Evolutionary conservation across 108 stramenopile genomes (phyloP).

Genomic region (Skeletonema tropicum): DNA sequence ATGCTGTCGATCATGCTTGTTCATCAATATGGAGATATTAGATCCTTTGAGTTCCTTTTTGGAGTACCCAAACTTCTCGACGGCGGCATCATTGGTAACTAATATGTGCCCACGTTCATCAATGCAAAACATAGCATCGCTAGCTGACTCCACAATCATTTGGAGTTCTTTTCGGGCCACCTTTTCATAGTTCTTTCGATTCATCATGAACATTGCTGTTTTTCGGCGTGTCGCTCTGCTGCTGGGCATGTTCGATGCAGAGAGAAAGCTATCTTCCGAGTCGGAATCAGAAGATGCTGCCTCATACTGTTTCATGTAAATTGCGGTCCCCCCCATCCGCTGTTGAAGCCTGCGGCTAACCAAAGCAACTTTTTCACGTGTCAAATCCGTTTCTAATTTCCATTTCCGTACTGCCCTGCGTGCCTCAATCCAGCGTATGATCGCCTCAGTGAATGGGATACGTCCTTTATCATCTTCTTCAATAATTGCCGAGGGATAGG

Average conservation of each 20-base stretch:
- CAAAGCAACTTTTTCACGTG: constrained; percentile 6
- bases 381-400: constrained; percentile 11
- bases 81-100: constrained; percentile 31
- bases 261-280: not conserved
- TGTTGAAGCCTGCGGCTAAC: constrained; percentile 3
- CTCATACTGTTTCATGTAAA: not conserved
- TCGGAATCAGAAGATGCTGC: constrained; percentile 3
- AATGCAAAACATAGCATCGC: constrained; percentile 38
- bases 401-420: constrained; percentile 13
- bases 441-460: constrained; percentile 16
- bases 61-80: constrained; percentile 27
- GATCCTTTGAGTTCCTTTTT: constrained; percentile 21
- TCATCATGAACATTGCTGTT: not conserved
- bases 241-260: not conserved
- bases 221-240: not conserved
- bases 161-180: constrained; percentile 8
- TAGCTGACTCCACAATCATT: constrained; percentile 28
- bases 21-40: constrained; percentile 29
- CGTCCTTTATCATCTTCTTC: constrained; percentile 18
- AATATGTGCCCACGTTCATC: constrained; percentile 21
- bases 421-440: constrained; percentile 16
- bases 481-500: constrained; percentile 17
- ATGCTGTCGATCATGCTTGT: constrained; percentile 7
- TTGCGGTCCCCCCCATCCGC: not conserved
- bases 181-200: not conserved